Percentiles rank a stretch among this genome's conserved stretches.
These are phyloP conservation scores for Yueomyces sp. DNA, from an alignment of 1,139 yeast species.

Conservation along the genomic window DNA sequence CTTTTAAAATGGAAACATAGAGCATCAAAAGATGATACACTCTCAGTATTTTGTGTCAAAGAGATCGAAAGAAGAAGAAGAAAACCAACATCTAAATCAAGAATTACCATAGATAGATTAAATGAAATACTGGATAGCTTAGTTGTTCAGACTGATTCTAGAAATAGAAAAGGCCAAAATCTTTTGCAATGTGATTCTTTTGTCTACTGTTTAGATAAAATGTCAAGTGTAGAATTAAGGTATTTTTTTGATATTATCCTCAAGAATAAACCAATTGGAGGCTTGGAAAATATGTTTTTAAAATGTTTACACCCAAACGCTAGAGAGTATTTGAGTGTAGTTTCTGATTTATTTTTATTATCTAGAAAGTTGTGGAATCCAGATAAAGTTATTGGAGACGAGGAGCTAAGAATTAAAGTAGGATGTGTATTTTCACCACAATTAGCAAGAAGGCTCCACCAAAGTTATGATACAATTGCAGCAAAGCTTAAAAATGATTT, in stretches of 20 bases:
- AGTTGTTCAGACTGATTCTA: slow-evolving; percentile 17
- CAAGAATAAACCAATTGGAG: slow-evolving; percentile 43
- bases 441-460: slow-evolving; percentile 42
- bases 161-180: slow-evolving; percentile 21
- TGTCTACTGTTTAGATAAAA: slow-evolving; percentile 36
- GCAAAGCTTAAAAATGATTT: slow-evolving; percentile 37
- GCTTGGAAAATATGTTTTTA: slow-evolving; percentile 51
- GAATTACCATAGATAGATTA: slow-evolving; percentile 42
- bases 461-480: slow-evolving; percentile 38
- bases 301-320: slow-evolving; percentile 79
- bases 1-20: slow-evolving; percentile 34
- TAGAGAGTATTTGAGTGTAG: slow-evolving; percentile 45
- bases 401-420: slow-evolving; percentile 36
- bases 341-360: slow-evolving; percentile 52
- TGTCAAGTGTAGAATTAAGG: slow-evolving; percentile 53
- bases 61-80: slow-evolving; percentile 30
- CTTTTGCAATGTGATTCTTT: slow-evolving; percentile 27
- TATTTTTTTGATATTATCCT: slow-evolving; percentile 61
- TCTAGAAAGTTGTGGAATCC: slow-evolving; percentile 49
- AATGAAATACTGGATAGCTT: slow-evolving; percentile 46
- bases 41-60: slow-evolving; percentile 29
- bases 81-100: slow-evolving; percentile 24
- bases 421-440: slow-evolving; percentile 61
- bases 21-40: slow-evolving; percentile 24
- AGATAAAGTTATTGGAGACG: slow-evolving; percentile 28